A percentile compares a stretch with the other conserved stretches of the same genome.
phyloP scores from a whole-genome alignment of 202 grass and related monocot genomes.

The Hordeum pubiflorum region DNA sequence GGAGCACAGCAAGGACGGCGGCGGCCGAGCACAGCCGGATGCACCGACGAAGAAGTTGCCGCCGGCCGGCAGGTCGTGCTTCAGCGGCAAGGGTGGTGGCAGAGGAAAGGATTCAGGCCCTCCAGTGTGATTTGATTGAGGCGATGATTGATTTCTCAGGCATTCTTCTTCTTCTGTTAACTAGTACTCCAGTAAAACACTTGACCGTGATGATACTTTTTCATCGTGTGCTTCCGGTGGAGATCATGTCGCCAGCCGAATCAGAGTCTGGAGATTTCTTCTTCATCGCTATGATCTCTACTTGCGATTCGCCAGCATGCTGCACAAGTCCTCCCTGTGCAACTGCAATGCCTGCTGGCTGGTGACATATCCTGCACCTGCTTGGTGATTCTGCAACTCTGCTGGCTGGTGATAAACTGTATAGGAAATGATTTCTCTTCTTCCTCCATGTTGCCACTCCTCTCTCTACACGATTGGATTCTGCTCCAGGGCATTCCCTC shows the following conservation, averaged over 20 bases:
- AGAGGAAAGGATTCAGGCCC: conserved; percentile 48
- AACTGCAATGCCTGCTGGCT: background rate
- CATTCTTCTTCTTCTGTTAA: background rate
- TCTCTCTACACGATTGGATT: conserved; percentile 17
- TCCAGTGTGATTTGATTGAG: conserved; percentile 38
- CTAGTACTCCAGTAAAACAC: background rate
- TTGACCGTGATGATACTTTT: conserved; percentile 24
- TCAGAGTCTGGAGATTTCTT: background rate
- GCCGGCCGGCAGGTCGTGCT: conserved; percentile 52
- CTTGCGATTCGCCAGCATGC: background rate
- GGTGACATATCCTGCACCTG: conserved; percentile 28
- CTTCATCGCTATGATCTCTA: background rate
- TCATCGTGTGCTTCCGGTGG: conserved; percentile 17
- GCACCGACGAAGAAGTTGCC: conserved; percentile 46
- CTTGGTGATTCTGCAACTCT: conserved; percentile 22
- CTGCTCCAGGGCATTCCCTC: conserved; percentile 18
- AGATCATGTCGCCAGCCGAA: conserved; percentile 11
- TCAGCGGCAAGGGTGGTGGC: conserved; percentile 38
- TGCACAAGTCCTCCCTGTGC: background rate
- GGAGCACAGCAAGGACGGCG: conserved; percentile 38
- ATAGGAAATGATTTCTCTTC: conserved; percentile 5
- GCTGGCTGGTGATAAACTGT: conserved; percentile 12
- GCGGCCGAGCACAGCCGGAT: conserved; percentile 22
- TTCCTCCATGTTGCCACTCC: background rate
- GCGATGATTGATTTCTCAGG: background rate